Conservation (phyloP, 2,329 filamentous ascomycete species). For the Oidium heveae region DNA sequence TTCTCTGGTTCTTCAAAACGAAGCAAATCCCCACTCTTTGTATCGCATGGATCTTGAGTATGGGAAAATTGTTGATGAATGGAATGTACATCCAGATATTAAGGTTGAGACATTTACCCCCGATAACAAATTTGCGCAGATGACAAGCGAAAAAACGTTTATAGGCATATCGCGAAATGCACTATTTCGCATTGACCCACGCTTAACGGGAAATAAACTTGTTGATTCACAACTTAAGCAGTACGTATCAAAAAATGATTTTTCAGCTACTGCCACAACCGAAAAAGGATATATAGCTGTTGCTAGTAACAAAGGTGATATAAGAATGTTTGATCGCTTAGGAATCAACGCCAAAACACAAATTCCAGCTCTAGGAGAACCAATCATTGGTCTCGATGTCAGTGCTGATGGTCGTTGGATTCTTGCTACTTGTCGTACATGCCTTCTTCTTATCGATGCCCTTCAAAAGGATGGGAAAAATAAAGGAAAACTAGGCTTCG, state of each 20-base stretch:
- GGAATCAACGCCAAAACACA: slow-evolving; percentile 96
- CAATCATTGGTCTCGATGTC: slow-evolving; percentile 84
- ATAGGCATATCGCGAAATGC: slow-evolving; percentile 81
- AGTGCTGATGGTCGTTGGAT: slow-evolving; percentile 93
- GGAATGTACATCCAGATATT: slow-evolving; percentile 95
- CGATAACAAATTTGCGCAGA: slow-evolving; percentile 94
- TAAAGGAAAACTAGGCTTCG: slow-evolving; percentile 92
- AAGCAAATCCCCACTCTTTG: slow-evolving; percentile 58
- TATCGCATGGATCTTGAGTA: slow-evolving; percentile 97
- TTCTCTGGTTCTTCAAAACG: slow-evolving; percentile 15
- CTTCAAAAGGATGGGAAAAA: slow-evolving; percentile 86
- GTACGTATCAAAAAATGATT: slow-evolving; percentile 91
- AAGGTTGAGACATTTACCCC: slow-evolving; percentile 78
- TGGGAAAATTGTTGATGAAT: slow-evolving; percentile 93
- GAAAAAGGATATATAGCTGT: slow-evolving; percentile 94
- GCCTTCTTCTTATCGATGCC: slow-evolving; percentile 78
- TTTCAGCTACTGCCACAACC: slow-evolving; percentile 80
- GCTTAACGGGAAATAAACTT: slow-evolving; percentile 70
- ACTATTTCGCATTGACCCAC: slow-evolving; percentile 80
- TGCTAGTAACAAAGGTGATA: slow-evolving; percentile 91
- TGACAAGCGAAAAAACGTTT: slow-evolving; percentile 88
- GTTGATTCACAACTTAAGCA: slow-evolving; percentile 87
- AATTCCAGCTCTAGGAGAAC: slow-evolving; percentile 81
- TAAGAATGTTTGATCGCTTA: slow-evolving; percentile 84
- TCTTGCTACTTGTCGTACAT: slow-evolving; percentile 78